These are phyloP conservation scores for Zopfia rhizophila DNA, from an alignment of 2,329 filamentous ascomycete species.

Conservation along the genomic window DNA sequence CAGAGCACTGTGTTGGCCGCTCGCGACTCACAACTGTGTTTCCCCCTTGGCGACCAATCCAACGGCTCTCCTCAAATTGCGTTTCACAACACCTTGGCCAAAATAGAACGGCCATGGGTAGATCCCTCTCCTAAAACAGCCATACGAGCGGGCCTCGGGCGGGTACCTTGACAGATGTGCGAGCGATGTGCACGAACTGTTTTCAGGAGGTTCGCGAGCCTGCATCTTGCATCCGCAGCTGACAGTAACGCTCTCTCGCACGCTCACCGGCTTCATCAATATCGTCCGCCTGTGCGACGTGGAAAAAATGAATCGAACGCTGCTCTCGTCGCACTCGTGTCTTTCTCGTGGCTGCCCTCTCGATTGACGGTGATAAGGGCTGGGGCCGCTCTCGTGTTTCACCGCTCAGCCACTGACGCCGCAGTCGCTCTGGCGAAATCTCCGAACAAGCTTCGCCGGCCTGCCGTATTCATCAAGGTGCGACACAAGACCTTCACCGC, in stretches of 20 bases:
- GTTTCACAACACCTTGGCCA: conserved; percentile 47
- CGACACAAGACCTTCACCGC: conserved; percentile 26
- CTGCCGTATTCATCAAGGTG: conserved; percentile 31
- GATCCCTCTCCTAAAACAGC: conserved; percentile 44
- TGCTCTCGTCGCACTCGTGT: conserved; percentile 5
- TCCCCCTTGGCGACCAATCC: too few species aligned
- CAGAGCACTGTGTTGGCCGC: too few species aligned
- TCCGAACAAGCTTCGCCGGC: conserved; percentile 20
- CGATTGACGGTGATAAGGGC: conserved; percentile 29
- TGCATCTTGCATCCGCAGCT: conserved; percentile 16
- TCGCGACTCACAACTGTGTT: too few species aligned
- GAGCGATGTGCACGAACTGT: conserved; percentile 8
- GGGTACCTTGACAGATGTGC: conserved; percentile 39
- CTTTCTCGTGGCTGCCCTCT: conserved; percentile 1
- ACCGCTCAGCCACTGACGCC: conserved; percentile 20
- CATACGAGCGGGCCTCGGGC: conserved; percentile 28
- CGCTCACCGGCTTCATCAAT: conserved; percentile 4
- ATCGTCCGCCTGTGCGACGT: not conserved
- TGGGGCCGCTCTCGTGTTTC: conserved; percentile 21
- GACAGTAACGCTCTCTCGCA: conserved; percentile 22
- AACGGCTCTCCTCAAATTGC: too few species aligned
- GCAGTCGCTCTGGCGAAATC: conserved; percentile 14
- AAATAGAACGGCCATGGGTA: conserved; percentile 42
- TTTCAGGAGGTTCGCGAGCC: too few species aligned
- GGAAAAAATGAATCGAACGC: conserved; percentile 6